phyloP scores from a whole-genome alignment of 768 basidiomycete genomes.

The Naganishia onofrii region DNA sequence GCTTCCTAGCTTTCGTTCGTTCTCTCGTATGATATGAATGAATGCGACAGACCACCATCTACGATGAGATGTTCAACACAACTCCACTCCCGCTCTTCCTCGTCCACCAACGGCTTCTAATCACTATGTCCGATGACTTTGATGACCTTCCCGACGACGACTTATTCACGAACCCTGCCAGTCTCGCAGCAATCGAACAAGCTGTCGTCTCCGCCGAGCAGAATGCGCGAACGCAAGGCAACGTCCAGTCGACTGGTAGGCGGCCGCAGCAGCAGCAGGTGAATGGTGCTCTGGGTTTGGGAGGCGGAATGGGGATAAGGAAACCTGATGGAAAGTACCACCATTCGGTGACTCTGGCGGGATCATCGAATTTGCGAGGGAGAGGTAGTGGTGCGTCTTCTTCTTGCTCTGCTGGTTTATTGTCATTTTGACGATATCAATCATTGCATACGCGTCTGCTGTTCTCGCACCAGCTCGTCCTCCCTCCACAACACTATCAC shows the following conservation, averaged over 20 bases:
- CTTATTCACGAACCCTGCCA: constrained; percentile 63
- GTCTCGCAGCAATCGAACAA: constrained; percentile 63
- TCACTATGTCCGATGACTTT: constrained; percentile 59
- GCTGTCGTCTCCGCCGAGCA: constrained; percentile 49
- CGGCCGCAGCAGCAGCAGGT: constrained; percentile 54
- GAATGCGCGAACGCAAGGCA: constrained; percentile 20
- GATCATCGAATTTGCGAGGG: constrained; percentile 4
- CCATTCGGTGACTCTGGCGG: constrained; percentile 1
- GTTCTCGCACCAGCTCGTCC: not conserved
- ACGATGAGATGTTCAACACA: not conserved
- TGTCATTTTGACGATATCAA: not conserved
- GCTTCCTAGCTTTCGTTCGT: not conserved
- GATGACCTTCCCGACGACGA: constrained; percentile 68
- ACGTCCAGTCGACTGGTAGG: not conserved
- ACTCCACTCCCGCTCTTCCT: no score
- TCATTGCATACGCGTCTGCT: not conserved
- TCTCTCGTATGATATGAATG: no score
- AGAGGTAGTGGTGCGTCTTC: constrained; percentile 16
- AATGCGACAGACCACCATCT: not conserved
- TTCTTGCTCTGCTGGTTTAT: not conserved
- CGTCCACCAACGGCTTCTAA: not conserved
- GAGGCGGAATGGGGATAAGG: constrained; percentile 26
- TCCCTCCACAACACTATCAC: not conserved
- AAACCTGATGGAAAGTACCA: constrained; percentile 13
- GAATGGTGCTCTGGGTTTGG: constrained; percentile 50